phyloP scores from a whole-genome alignment of 148 eudicot species.

The Dianthus caryophyllus region DNA sequence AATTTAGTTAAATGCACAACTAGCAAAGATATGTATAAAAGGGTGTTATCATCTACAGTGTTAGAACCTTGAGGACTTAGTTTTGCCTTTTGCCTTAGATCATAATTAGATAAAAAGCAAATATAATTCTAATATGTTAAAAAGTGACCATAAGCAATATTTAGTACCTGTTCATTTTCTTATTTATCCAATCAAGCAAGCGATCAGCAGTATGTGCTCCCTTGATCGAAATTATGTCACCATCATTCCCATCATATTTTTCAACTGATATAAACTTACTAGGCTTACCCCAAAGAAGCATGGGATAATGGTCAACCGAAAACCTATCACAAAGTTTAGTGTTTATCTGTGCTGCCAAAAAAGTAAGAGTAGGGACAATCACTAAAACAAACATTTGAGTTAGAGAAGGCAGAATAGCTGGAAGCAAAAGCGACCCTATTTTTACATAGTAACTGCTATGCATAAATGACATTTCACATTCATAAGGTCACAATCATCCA shows the following conservation, averaged over 20 bases:
- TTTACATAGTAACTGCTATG: neutral
- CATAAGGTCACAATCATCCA: neutral
- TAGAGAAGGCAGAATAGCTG: neutral
- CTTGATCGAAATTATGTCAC: conserved; percentile 54
- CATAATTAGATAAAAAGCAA: neutral
- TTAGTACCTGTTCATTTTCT: conserved; percentile 65
- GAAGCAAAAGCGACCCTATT: neutral
- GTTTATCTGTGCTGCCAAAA: conserved; percentile 92
- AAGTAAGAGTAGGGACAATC: conserved; percentile 38
- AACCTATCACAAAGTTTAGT: conserved; percentile 81
- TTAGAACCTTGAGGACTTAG: neutral
- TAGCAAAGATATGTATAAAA: too few species aligned
- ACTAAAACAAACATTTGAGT: conserved; percentile 25
- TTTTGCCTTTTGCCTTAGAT: neutral
- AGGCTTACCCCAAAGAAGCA: conserved; percentile 83
- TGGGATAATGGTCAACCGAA: conserved; percentile 69
- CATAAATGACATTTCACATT: neutral
- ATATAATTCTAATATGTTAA: neutral
- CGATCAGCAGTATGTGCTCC: conserved; percentile 72
- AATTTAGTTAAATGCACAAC: too few species aligned
- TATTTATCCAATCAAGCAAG: conserved; percentile 84
- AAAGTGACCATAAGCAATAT: neutral
- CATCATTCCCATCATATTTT: conserved; percentile 52
- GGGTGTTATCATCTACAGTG: neutral
- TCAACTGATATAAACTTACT: conserved; percentile 52